Evolutionary conservation across 306 rosid species (phyloP), one percentile per base, ranked within the genome.

Genomic region (Pueraria montana): DNA sequence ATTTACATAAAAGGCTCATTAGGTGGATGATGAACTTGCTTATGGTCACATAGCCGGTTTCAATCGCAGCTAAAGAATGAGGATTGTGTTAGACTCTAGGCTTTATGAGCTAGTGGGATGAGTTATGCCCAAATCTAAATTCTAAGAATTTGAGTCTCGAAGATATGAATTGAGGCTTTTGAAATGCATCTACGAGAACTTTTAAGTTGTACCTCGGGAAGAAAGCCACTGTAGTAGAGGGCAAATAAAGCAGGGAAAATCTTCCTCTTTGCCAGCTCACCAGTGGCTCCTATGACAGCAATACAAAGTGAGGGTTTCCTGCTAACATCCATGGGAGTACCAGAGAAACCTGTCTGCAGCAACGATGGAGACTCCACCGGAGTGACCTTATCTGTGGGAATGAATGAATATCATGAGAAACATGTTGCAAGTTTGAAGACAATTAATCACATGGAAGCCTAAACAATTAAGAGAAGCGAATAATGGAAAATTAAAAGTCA

Each of bases 211-310:
- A 95, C 98, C 95, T 95, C 91, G 48, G 97, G 98, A 81, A 95
- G 97, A 88, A 89, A 95, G 74, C 98, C 97, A 76, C 92, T 93
- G 78, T 90, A 90, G 87, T 90, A 95, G 79, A 95, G 87, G 69
- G 98, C 97, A 89, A 95, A 95, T 74, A 95, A 74, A 50, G 98
- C 98, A 5, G 97, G 97, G 80, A 95, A 95, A 83, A 95, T 85
- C 89, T 95, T 95, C 70, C 91, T 72, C 90, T 86, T 91, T 3
- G 98, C 98, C 62, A 95, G 90, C 84, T 91, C 97, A 79, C 98
- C 98, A 32, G 98, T 93, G 71, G 97, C 97, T 89, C 97, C 97
- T 43, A 95, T 86, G 80, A 95, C 97, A 58, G 92, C 97, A 84
- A 95, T 90, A 86, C 93, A 89, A 58, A 95, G 97, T 23, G 97